Evolutionary conservation across 441 rosid species (phyloP).

Genomic region (Syzygium malaccense): DNA sequence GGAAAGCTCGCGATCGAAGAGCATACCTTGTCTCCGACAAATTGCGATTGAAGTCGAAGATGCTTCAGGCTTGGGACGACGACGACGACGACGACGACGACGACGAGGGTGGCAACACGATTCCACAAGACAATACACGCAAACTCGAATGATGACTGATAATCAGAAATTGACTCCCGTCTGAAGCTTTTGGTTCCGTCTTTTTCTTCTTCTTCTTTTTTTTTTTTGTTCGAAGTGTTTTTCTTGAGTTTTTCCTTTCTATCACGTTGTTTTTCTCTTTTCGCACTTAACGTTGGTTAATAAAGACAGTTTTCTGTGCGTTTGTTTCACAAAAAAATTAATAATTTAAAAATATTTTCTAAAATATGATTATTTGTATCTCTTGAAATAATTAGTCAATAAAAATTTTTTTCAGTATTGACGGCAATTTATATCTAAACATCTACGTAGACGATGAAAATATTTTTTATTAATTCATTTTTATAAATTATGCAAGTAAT

Average conservation of each 20-base stretch:
- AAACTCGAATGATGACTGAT: not conserved
- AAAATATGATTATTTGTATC: too few relatives aligned
- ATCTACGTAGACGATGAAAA: too few relatives aligned
- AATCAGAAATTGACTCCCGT: not conserved
- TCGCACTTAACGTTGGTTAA: not conserved
- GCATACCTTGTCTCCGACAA: not conserved
- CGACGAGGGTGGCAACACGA: not conserved
- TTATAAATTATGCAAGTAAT: too few relatives aligned
- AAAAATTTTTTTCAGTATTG: too few relatives aligned
- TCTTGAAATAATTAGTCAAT: too few relatives aligned
- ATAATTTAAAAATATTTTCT: too few relatives aligned
- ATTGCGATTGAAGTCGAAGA: not conserved
- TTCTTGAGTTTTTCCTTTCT: too few relatives aligned
- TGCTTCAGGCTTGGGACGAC: not conserved
- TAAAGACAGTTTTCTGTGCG: too few relatives aligned
- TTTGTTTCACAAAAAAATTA: too few relatives aligned
- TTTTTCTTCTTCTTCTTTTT: not conserved
- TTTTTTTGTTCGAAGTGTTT: not conserved
- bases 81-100: not conserved
- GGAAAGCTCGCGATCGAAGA: not conserved
- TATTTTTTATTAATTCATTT: too few relatives aligned
- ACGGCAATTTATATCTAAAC: too few relatives aligned
- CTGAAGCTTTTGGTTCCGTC: not conserved
- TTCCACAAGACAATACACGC: not conserved
- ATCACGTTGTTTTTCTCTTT: too few relatives aligned